phyloP scores from a whole-genome alignment of 495 filamentous ascomycete species.

The Hypoxylon lienhwacheense region DNA sequence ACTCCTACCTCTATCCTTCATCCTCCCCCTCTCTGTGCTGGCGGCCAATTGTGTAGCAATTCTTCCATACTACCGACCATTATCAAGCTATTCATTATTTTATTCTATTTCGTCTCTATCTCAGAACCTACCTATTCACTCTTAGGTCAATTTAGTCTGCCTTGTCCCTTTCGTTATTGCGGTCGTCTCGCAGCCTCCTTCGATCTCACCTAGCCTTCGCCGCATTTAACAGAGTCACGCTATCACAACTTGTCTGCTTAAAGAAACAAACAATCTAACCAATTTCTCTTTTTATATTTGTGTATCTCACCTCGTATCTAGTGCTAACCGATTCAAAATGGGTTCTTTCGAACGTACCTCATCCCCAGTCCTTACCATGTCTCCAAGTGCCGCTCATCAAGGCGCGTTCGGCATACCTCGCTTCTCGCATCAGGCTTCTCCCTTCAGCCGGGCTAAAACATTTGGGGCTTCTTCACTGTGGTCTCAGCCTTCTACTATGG shows the following conservation, averaged over 20 bases:
- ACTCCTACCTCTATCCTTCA: neutral
- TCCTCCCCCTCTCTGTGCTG: slow-evolving; percentile 2
- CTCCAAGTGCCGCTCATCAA: slow-evolving; percentile 49
- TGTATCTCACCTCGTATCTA: slow-evolving; percentile 39
- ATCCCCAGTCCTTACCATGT: slow-evolving; percentile 57
- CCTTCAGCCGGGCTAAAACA: slow-evolving; percentile 44
- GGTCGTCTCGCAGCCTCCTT: slow-evolving; percentile 17
- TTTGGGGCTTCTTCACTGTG: slow-evolving; percentile 23
- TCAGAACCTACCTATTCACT: slow-evolving; percentile 20
- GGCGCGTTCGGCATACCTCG: slow-evolving; percentile 48
- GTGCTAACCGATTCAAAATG: slow-evolving; percentile 48
- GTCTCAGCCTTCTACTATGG: slow-evolving; percentile 17
- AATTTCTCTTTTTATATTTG: slow-evolving; percentile 32
- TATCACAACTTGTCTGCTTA: slow-evolving; percentile 1
- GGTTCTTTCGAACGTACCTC: slow-evolving; percentile 52
- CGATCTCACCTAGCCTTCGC: slow-evolving; percentile 27
- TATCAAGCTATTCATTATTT: neutral
- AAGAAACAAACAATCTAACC: slow-evolving; percentile 26
- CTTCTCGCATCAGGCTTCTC: slow-evolving; percentile 45
- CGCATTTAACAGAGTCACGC: slow-evolving; percentile 9
- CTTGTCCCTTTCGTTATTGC: slow-evolving; percentile 5
- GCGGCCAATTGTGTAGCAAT: slow-evolving; percentile 17
- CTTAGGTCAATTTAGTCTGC: slow-evolving; percentile 27
- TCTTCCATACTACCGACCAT: slow-evolving; percentile 6
- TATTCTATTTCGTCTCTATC: slow-evolving; percentile 19